Conservation (phyloP, 768 basidiomycete species). For the Holtermanniella nyarrowii region DNA sequence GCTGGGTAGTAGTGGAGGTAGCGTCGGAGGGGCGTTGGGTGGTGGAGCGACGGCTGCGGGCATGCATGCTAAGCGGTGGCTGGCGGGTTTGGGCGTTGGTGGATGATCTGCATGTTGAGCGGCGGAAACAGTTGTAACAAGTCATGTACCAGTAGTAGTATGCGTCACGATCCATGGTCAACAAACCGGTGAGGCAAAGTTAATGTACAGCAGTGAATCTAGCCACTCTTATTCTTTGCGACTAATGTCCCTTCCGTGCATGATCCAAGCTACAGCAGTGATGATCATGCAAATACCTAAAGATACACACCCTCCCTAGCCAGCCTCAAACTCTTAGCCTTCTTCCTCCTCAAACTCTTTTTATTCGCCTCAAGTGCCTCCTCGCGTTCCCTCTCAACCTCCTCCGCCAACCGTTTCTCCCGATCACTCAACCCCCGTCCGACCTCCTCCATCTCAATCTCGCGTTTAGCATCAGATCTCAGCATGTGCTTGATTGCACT, state of each 20-base stretch:
- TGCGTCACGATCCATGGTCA: no score
- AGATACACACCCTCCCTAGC: not conserved
- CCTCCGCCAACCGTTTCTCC: not conserved
- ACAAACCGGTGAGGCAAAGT: no score
- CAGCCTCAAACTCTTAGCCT: not conserved
- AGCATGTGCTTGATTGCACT: not conserved
- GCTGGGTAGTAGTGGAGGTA: slow-evolving; percentile 9
- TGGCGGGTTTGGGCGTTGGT: not conserved
- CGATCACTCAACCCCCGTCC: not conserved
- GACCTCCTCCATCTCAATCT: not conserved
- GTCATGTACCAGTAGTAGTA: no score
- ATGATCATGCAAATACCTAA: no score
- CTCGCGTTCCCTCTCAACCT: not conserved
- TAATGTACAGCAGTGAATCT: no score
- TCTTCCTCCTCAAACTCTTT: not conserved
- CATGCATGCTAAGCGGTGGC: not conserved
- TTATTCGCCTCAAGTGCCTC: not conserved
- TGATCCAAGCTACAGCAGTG: no score
- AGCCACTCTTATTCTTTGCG: no score
- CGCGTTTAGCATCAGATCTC: not conserved
- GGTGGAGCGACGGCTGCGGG: not conserved
- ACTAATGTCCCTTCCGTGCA: no score
- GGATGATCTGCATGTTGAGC: no score
- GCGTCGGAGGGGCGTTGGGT: not conserved
- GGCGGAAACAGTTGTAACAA: no score